phyloP scores from a whole-genome alignment of 2,329 filamentous ascomycete genomes.

The Dactylonectria macrodidyma region DNA sequence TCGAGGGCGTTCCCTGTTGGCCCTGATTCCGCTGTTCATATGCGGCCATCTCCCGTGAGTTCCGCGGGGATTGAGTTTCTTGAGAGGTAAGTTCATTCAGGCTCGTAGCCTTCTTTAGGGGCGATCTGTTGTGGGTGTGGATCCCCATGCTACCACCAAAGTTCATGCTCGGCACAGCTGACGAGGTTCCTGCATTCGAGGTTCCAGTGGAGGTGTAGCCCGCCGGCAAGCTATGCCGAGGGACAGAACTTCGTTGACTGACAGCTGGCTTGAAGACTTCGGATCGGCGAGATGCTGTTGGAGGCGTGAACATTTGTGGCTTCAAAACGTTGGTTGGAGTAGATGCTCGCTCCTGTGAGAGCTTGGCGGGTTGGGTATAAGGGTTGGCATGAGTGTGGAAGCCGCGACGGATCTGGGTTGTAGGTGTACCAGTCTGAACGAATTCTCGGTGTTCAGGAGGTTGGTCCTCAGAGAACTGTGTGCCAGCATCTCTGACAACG shows the following conservation, averaged over 20 bases:
- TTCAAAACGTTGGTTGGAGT: slow-evolving; percentile 56
- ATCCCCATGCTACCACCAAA: slow-evolving; percentile 85
- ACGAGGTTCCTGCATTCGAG: slow-evolving; percentile 40
- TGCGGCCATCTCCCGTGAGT: slow-evolving; percentile 74
- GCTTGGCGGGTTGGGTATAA: slow-evolving; percentile 70
- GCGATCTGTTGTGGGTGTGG: slow-evolving; percentile 85
- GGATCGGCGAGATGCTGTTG: slow-evolving; percentile 48
- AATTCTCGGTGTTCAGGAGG: slow-evolving; percentile 59
- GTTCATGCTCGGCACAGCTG: slow-evolving; percentile 45
- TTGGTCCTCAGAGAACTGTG: slow-evolving; percentile 76
- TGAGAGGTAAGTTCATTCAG: slow-evolving; percentile 68
- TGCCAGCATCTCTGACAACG: slow-evolving; percentile 82
- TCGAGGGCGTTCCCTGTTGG: slow-evolving; percentile 59
- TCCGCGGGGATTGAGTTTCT: slow-evolving; percentile 65
- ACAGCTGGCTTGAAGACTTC: slow-evolving; percentile 54
- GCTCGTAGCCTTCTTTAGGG: slow-evolving; percentile 82
- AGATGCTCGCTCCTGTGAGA: slow-evolving; percentile 63
- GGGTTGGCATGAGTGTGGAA: slow-evolving; percentile 89
- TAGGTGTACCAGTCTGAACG: slow-evolving; percentile 67
- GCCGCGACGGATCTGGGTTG: slow-evolving; percentile 77
- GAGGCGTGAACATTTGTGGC: slow-evolving; percentile 62
- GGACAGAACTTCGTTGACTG: slow-evolving; percentile 48
- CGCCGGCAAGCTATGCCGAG: slow-evolving; percentile 55
- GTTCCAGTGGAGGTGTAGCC: slow-evolving; percentile 50
- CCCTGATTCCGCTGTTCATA: slow-evolving; percentile 64